Conservation (phyloP, 192 early-diverging fungal genomes). For the Rhizophagus sp. region DNA sequence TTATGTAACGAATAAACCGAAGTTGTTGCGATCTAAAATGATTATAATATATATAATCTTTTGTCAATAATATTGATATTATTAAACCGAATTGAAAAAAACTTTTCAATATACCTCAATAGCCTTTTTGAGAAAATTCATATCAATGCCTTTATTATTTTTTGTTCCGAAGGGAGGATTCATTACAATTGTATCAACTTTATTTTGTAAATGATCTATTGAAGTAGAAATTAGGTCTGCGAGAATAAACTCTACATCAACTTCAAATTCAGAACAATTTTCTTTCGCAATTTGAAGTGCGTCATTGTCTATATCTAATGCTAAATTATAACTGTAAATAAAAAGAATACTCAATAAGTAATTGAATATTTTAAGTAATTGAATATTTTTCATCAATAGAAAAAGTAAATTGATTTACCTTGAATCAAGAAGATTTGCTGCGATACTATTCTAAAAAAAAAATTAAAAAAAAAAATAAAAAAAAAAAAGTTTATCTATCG, state of each 20-base stretch:
- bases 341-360: background rate
- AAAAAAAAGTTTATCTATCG: background rate
- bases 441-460: constrained; percentile 38
- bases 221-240: constrained; percentile 43
- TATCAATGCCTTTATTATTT: constrained; percentile 71
- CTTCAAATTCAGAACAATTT: constrained; percentile 64
- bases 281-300: constrained; percentile 69
- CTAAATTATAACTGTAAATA: constrained; percentile 48
- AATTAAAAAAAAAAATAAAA: background rate
- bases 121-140: constrained; percentile 71
- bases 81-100: background rate
- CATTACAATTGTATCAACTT: constrained; percentile 77
- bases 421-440: constrained; percentile 60
- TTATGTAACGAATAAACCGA: constrained; percentile 82
- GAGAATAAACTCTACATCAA: constrained; percentile 65
- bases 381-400: background rate
- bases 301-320: constrained; percentile 72
- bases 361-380: background rate
- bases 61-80: background rate
- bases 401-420: constrained; percentile 26
- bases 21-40: constrained; percentile 51
- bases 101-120: constrained; percentile 47
- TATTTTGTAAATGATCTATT: constrained; percentile 46
- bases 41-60: background rate
- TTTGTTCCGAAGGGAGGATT: constrained; percentile 87